These are phyloP conservation scores for Teratosphaeria zuluensis DNA, from an alignment of 2,329 filamentous ascomycete genomes.

Conservation along the genomic window DNA sequence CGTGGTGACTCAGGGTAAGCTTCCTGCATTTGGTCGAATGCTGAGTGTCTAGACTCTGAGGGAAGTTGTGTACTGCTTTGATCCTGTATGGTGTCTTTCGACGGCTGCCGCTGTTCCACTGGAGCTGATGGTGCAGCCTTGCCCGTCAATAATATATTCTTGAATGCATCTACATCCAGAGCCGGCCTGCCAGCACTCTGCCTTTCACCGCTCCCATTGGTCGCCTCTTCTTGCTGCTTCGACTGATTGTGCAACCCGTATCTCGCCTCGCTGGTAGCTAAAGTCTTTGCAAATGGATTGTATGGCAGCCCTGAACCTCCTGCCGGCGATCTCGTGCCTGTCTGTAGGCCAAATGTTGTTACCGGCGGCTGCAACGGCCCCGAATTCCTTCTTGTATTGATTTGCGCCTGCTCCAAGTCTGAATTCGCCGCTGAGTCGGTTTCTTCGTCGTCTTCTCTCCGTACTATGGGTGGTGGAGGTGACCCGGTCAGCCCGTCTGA, in stretches of 20 bases:
- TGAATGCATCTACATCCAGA: slow-evolving; percentile 69
- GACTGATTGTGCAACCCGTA: slow-evolving; percentile 6
- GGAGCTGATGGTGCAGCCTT: slow-evolving; percentile 32
- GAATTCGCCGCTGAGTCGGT: slow-evolving; percentile 13
- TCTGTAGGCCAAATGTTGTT: slow-evolving; percentile 1
- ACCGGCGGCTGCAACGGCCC: slow-evolving; percentile 8
- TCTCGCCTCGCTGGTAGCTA: slow-evolving; percentile 19
- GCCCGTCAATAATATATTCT: slow-evolving; percentile 63
- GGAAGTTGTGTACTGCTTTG: slow-evolving; percentile 46
- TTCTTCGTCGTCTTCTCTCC: slow-evolving; percentile 7
- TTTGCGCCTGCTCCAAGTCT: slow-evolving; percentile 11
- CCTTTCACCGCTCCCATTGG: slow-evolving; percentile 3
- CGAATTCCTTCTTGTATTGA: slow-evolving; percentile 15
- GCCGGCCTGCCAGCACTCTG: slow-evolving; percentile 21
- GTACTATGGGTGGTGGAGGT: slow-evolving; percentile 6
- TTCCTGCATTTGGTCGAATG: slow-evolving; percentile 41
- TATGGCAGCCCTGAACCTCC: slow-evolving; percentile 10
- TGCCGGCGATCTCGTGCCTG: slow-evolving; percentile 5
- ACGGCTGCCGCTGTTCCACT: slow-evolving; percentile 2
- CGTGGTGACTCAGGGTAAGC: slow-evolving; percentile 41
- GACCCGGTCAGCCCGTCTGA: slow-evolving; percentile 6
- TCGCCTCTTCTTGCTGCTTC: background rate
- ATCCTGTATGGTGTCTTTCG: slow-evolving; percentile 19
- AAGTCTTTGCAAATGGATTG: slow-evolving; percentile 26
- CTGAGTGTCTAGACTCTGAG: slow-evolving; percentile 46